Evolutionary conservation across 2,329 filamentous ascomycete genomes (phyloP).

Genomic region (Penicillium sp.): DNA sequence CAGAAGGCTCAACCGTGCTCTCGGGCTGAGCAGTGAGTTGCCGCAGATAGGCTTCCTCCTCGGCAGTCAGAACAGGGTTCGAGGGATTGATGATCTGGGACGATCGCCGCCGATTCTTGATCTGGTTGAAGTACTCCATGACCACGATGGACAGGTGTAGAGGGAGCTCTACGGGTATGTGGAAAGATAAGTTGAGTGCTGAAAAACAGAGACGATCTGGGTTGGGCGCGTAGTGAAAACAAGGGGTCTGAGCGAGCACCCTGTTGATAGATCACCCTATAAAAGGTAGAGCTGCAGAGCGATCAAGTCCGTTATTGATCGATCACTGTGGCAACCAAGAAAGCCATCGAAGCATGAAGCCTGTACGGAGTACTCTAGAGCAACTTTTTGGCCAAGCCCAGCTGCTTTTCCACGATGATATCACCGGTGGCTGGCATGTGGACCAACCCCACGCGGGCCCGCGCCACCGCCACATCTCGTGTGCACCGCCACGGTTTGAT

Average conservation of each 20-base stretch:
- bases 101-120: conserved; percentile 39
- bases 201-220: conserved; percentile 8
- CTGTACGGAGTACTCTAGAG: neutral
- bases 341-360: neutral
- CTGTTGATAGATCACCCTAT: conserved; percentile 17
- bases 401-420: conserved; percentile 16
- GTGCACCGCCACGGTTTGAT: conserved; percentile 10
- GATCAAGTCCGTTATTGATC: neutral
- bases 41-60: conserved; percentile 59
- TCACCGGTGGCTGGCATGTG: conserved; percentile 20
- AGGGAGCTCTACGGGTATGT: neutral
- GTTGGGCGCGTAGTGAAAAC: conserved; percentile 14
- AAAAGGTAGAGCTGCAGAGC: conserved; percentile 2
- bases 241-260: conserved; percentile 14
- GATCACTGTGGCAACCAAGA: neutral
- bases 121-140: conserved; percentile 46
- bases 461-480: conserved; percentile 7
- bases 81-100: conserved; percentile 33
- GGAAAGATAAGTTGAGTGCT: neutral
- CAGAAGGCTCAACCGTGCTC: conserved; percentile 5
- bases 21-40: conserved; percentile 49
- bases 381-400: neutral
- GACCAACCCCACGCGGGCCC: conserved; percentile 14
- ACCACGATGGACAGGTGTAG: neutral
- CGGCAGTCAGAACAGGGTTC: conserved; percentile 55